phyloP scores from a whole-genome alignment of 2,329 filamentous ascomycete genomes.

The Didymella keratinophila region DNA sequence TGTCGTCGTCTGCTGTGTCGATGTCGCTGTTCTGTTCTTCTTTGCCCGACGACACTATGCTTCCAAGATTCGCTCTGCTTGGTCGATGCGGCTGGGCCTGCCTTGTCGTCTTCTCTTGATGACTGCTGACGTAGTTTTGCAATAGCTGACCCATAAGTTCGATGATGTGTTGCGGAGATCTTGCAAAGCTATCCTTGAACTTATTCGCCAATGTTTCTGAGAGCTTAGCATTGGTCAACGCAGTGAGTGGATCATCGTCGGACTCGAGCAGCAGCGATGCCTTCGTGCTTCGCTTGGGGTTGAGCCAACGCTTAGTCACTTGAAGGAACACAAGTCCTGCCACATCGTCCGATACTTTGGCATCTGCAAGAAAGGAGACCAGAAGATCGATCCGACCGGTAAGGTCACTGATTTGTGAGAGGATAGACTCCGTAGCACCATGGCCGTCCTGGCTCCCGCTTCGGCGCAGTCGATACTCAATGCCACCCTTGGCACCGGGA shows the following conservation, averaged over 20 bases:
- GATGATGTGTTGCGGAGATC: constrained; percentile 69
- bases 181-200: constrained; percentile 69
- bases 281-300: constrained; percentile 19
- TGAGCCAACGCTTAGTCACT: constrained; percentile 67
- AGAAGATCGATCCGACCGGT: constrained; percentile 37
- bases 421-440: constrained; percentile 70
- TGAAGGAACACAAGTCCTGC: constrained; percentile 66
- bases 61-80: constrained; percentile 37
- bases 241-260: constrained; percentile 54
- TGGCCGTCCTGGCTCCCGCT: constrained; percentile 72
- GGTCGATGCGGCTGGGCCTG: constrained; percentile 26
- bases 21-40: background rate
- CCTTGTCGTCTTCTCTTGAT: constrained; percentile 54
- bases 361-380: constrained; percentile 53
- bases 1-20: constrained; percentile 45
- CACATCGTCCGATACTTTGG: constrained; percentile 64
- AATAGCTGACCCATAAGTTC: constrained; percentile 70
- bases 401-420: constrained; percentile 59
- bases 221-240: constrained; percentile 67
- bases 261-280: constrained; percentile 41
- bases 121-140: constrained; percentile 51
- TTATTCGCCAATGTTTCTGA: constrained; percentile 71
- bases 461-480: constrained; percentile 60
- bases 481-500: constrained; percentile 54
- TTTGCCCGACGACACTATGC: constrained; percentile 26